A percentile compares a stretch with the other conserved stretches of the same genome.
Conservation (phyloP, 306 rosid genomes). For the Quercus bicolor region DNA sequence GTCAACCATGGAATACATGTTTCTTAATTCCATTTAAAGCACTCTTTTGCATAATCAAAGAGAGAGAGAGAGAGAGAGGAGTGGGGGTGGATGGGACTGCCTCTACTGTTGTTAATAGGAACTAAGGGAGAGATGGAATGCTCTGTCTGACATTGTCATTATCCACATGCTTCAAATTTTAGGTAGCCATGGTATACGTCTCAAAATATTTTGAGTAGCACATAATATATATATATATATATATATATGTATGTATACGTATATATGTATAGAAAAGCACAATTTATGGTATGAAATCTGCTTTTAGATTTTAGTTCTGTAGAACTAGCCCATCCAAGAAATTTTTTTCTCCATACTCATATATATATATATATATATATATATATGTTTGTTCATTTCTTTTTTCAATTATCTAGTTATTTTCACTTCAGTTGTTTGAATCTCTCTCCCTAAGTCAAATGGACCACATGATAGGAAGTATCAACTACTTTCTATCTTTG, state of each 20-base stretch:
- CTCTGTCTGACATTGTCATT: conserved; percentile 39
- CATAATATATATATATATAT: background rate
- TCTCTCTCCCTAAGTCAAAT: background rate
- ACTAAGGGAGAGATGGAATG: conserved; percentile 20
- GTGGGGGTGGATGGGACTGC: conserved; percentile 20
- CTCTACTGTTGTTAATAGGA: conserved; percentile 23
- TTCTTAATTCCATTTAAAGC: conserved; percentile 13
- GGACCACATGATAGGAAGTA: background rate
- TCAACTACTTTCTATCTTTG: too few species aligned
- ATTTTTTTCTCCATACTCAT: background rate
- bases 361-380: background rate
- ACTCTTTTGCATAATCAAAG: conserved; percentile 3
- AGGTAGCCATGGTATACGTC: background rate
- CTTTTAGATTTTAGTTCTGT: background rate
- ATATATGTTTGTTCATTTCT: background rate
- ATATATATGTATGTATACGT: background rate
- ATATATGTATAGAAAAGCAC: background rate
- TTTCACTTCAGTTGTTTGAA: too few species aligned
- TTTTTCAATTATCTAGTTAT: background rate
- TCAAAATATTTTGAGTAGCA: background rate
- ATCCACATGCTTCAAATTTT: conserved; percentile 28
- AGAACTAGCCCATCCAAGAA: background rate
- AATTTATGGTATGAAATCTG: too few species aligned
- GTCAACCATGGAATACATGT: conserved; percentile 22
- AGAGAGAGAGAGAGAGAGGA: background rate